Evolutionary conservation across 2,329 filamentous ascomycete species (phyloP).

Genomic region (Emydomyces testavorans): DNA sequence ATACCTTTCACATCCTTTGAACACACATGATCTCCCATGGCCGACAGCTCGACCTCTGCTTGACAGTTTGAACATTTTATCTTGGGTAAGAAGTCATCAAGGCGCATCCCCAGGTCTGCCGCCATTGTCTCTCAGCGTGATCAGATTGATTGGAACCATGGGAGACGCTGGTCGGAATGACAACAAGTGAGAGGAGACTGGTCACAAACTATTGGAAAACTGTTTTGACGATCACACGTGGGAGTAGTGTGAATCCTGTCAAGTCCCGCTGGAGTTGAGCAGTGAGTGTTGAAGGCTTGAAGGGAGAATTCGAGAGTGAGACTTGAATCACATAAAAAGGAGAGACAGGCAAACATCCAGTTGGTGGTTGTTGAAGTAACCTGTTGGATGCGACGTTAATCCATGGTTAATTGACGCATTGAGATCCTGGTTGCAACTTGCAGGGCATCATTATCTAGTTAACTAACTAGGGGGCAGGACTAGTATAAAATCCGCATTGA

Average conservation of each 20-base stretch:
- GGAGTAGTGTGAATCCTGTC: background rate
- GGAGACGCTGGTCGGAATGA: background rate
- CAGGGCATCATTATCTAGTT: no score
- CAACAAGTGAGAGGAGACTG: background rate
- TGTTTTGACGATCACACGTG: background rate
- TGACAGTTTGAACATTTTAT: constrained; percentile 82
- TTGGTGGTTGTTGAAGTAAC: no score
- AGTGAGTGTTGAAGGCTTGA: background rate
- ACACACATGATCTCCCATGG: constrained; percentile 79
- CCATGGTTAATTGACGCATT: no score
- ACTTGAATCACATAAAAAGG: background rate
- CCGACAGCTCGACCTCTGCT: constrained; percentile 65
- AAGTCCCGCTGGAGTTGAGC: background rate
- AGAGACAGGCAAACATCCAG: no score
- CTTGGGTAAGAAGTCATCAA: constrained; percentile 59
- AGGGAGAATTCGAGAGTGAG: background rate
- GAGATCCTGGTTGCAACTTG: no score
- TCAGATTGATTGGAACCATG: background rate
- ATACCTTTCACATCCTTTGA: constrained; percentile 17
- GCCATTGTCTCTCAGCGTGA: constrained; percentile 1
- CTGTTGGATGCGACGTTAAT: no score
- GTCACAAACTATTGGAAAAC: constrained; percentile 3
- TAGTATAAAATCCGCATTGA: no score
- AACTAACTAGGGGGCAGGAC: no score
- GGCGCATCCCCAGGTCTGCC: constrained; percentile 34